Evolutionary conservation across 805 yeast genomes (phyloP), one percentile per base, ranked within the genome.

Genomic region (Wickerhamomyces kurtzmanii): DNA sequence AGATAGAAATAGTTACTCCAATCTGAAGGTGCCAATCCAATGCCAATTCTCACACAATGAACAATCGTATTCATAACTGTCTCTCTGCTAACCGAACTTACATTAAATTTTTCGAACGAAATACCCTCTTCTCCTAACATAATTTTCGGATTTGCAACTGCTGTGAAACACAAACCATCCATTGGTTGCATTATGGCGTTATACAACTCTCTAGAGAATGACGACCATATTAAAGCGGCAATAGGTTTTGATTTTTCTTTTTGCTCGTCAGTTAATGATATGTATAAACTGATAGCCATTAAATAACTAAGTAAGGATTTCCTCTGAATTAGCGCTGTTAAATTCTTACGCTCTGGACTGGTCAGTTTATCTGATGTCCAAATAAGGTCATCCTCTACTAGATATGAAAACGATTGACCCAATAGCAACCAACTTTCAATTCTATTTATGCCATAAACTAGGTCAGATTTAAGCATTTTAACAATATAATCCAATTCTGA

Each of bases 311-410:
- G 40, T 2, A 89, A 50, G 0, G 94, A 64, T 41, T 68, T 77
- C 32, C 79, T 64, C 49, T 85, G 95, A 4, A 70, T 45, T 5
- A 64, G 52, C 0, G 86, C 84, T 0, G 85, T 78, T 0, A 55
- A 49, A 4, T 55, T 54, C 42, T 78, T 78, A 35, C 75, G 64
- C 5, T 80, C 91, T 1, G 62, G 45, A 1, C 68, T 61, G 28
- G 76, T 76, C 20, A 85, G 53, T 43, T 81, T 81, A 42, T 87
- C 96, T 0, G 94, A 75, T 1, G 89, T 81, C 93, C 95, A 85
- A n/a, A 83, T 73, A 31, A 91, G 53, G 37, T 84, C 95, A 49
- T 86, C 95, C 38, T 89, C 96, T 0, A 80, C 94, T 22, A 82
- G 56, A 32, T 62, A 75, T 0, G 86, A 76, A 40, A 68, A 86